These are phyloP conservation scores for Globisporangium acanthophoron DNA, from an alignment of 352 stramenopile species.

Conservation along the genomic window DNA sequence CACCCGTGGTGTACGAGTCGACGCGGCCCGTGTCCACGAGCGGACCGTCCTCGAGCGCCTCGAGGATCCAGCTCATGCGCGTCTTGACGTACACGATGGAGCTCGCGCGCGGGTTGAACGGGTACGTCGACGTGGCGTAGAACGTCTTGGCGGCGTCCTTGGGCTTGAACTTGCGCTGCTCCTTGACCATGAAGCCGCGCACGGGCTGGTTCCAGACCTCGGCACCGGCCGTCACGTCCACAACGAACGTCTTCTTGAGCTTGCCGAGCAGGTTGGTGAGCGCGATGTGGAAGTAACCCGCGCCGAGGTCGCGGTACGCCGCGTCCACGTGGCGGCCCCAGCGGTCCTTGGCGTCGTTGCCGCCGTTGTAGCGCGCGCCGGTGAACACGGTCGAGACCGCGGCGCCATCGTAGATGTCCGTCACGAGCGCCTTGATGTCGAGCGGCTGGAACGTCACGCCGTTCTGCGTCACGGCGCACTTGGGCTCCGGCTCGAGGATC, in stretches of 20 bases:
- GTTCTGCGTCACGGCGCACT: constrained; percentile 7
- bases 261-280: constrained; percentile 13
- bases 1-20: constrained; percentile 3
- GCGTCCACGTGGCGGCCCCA: constrained; percentile 14
- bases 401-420: constrained; percentile 13
- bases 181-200: constrained; percentile 29
- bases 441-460: constrained; percentile 6
- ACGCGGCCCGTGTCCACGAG: constrained; percentile 8
- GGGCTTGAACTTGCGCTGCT: constrained; percentile 24
- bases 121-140: constrained; percentile 37
- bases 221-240: constrained; percentile 9
- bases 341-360: constrained; percentile 9
- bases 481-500: constrained; percentile 37
- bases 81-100: constrained; percentile 21
- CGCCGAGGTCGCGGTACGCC: constrained; percentile 7
- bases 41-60: constrained; percentile 8
- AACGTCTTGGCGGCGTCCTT: constrained; percentile 26
- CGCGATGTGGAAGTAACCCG: constrained; percentile 12
- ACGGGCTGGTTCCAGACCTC: constrained; percentile 67
- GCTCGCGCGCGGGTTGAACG: constrained; percentile 33
- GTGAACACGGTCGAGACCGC: constrained; percentile 9
- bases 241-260: constrained; percentile 11
- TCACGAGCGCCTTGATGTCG: constrained; percentile 46
- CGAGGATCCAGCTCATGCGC: constrained; percentile 37
- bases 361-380: constrained; percentile 13